Conservation (phyloP, 2,329 filamentous ascomycete genomes). For the Calycina marina region DNA sequence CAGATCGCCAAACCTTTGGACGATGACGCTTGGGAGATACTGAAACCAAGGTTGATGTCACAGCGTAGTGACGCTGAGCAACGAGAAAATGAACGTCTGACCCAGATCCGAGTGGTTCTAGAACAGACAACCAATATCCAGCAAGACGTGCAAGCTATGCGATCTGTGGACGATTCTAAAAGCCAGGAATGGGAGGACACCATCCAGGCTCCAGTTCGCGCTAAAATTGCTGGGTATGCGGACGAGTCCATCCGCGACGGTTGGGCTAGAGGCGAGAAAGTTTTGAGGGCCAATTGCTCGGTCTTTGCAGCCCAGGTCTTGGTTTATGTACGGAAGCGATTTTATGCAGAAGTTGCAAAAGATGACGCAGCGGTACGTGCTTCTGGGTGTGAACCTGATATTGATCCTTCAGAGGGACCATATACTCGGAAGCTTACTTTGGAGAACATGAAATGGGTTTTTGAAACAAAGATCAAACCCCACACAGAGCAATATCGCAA, state of each 20-base stretch:
- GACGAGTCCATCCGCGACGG: slow-evolving; percentile 52
- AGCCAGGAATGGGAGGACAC: slow-evolving; percentile 56
- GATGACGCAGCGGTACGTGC: slow-evolving; percentile 33
- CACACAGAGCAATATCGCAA: slow-evolving; percentile 50
- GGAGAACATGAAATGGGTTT: slow-evolving; percentile 80
- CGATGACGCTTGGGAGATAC: slow-evolving; percentile 53
- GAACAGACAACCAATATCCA: slow-evolving; percentile 20
- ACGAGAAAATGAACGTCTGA: slow-evolving; percentile 29
- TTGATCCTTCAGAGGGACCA: slow-evolving; percentile 36
- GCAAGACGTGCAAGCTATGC: slow-evolving; percentile 16
- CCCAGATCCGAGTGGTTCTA: slow-evolving; percentile 23
- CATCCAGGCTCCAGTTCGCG: slow-evolving; percentile 50
- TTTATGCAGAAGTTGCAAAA: slow-evolving; percentile 44
- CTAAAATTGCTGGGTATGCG: slow-evolving; percentile 49
- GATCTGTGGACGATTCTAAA: slow-evolving; percentile 32
- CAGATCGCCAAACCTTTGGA: slow-evolving; percentile 54
- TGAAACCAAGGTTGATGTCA: slow-evolving; percentile 51
- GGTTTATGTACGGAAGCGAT: slow-evolving; percentile 49
- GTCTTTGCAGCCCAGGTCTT: slow-evolving; percentile 61
- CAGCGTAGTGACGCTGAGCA: slow-evolving; percentile 53
- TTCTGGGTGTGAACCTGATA: slow-evolving; percentile 29
- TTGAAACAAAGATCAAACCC: slow-evolving; percentile 61
- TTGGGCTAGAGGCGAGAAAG: slow-evolving; percentile 49
- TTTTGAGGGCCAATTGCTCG: slow-evolving; percentile 48
- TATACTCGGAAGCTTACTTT: slow-evolving; percentile 51